These are phyloP conservation scores for Entelexis sorbosivorans DNA, from an alignment of 1,139 yeast species.

Conservation along the genomic window DNA sequence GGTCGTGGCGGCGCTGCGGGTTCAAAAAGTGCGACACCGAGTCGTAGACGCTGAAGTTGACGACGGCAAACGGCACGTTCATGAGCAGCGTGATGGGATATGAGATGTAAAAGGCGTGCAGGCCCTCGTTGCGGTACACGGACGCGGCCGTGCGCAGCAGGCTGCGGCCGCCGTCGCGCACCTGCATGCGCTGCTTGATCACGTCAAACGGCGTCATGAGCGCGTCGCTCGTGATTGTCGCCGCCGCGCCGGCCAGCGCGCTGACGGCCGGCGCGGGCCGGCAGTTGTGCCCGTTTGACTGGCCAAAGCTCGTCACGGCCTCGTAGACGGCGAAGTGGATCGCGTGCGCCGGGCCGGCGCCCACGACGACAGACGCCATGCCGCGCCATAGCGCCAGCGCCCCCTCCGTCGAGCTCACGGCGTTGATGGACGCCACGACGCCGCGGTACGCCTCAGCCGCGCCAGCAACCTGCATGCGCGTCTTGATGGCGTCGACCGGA, in stretches of 20 bases:
- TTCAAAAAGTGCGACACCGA: slow-evolving; percentile 65
- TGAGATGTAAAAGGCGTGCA: slow-evolving; percentile 75
- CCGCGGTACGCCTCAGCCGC: slow-evolving; percentile 34
- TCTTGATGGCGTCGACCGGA: slow-evolving; percentile 86
- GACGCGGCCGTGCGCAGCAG: slow-evolving; percentile 23
- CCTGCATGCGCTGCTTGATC: slow-evolving; percentile 76
- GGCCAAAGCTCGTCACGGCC: slow-evolving; percentile 54
- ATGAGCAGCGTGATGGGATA: slow-evolving; percentile 91
- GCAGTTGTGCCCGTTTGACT: slow-evolving; percentile 34
- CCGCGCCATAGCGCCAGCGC: slow-evolving; percentile 89
- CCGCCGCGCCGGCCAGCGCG: slow-evolving; percentile 83
- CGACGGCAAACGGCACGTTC: slow-evolving; percentile 91
- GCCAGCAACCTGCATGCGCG: slow-evolving; percentile 78
- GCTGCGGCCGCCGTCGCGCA: slow-evolving; percentile 25
- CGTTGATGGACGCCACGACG: slow-evolving; percentile 52
- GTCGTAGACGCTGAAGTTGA: slow-evolving; percentile 90
- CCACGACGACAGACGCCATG: slow-evolving; percentile 79
- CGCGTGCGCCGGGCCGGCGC: slow-evolving; percentile 99
- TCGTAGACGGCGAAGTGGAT: slow-evolving; percentile 95
- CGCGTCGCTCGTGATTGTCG: slow-evolving; percentile 88
- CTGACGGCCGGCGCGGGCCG: slow-evolving; percentile 74
- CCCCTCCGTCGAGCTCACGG: slow-evolving; percentile 82
- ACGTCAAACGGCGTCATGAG: slow-evolving; percentile 97
- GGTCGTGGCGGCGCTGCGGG: slow-evolving; percentile 72
- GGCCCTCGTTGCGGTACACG: slow-evolving; percentile 66